Base-by-base conservation (phyloP, 805 yeast species). In the Osmozyma mogii region DNA sequence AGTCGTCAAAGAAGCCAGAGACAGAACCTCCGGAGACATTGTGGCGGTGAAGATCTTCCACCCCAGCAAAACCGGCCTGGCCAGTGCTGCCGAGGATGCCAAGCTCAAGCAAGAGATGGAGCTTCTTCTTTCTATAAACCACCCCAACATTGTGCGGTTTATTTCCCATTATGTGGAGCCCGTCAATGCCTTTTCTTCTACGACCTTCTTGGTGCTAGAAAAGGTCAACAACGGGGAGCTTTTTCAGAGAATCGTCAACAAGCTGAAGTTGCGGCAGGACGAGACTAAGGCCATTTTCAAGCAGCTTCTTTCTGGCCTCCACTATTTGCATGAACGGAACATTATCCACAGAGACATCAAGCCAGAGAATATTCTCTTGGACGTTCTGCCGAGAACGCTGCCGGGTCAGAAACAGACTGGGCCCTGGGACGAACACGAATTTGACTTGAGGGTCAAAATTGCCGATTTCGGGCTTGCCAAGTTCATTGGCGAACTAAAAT, bases 401-500 rank as follows among this genome's bases (percentile, higher is more conserved):
- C 29, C 45, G 1, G 28, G 41, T 10, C 62, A 57, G 27, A 31
- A 16, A 16, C 58, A 50, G 34, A 60, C 65, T 1, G 74, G 74
- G 1, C 78, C 79, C 0, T 73, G 79, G 79, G 78, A 70, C 43
- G 52, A 58, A 1, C 58, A 70, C 32, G 88, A 81, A 53, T 52
- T 68, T 15, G 76, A 75, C 36, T 69, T 82, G 6, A 56, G 57
- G 35, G 85, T 83, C 7, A 83, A 83, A 47, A 79, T 83, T 29
- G 92, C 89, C 1, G 94, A 83, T 54, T 83, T 83, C 54, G 96
- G 96, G 0, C 52, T 73, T 24, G 79, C 79, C 3, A 73, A 73
- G 48, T 71, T 72, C 40, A 69, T 82, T 25, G 89, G 89, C 5
- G 85, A 79, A 42, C 56, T 74, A 38, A 72, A 75, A 36, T 80